Conservation (phyloP, 768 basidiomycete genomes). For the Tylopilus cervinicoccineus region DNA sequence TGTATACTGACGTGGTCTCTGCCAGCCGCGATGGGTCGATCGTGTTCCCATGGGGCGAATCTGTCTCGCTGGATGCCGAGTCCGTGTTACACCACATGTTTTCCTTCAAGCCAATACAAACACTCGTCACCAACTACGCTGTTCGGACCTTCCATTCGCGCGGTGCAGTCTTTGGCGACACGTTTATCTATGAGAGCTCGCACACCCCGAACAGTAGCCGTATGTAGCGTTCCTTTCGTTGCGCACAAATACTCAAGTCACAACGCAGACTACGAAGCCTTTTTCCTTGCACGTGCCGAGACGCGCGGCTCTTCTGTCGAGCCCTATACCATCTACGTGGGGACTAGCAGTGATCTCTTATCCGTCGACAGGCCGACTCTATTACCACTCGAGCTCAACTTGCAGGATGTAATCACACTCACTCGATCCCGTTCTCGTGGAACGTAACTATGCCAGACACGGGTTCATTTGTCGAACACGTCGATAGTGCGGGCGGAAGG, state of each 20-base stretch:
- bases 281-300: conserved; percentile 14
- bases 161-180: background rate
- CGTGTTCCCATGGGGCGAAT: conserved; percentile 9
- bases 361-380: background rate
- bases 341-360: conserved; percentile 9
- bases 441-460: no score
- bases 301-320: background rate
- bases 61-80: conserved; percentile 3
- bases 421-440: no score
- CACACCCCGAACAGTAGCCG: conserved; percentile 7
- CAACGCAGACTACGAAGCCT: conserved; percentile 1
- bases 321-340: conserved; percentile 9
- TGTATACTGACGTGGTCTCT: no score
- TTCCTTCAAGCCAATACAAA: conserved; percentile 7
- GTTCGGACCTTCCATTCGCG: conserved; percentile 6
- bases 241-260: background rate
- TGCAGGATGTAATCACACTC: no score
- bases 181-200: conserved; percentile 2
- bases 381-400: no score
- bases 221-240: background rate
- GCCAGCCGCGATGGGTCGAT: no score
- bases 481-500: no score
- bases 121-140: conserved; percentile 5
- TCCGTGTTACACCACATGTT: conserved; percentile 18
- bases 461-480: no score